These are phyloP conservation scores for Metschnikowia reukaufii DNA, from an alignment of 805 yeast genomes.

Conservation along the genomic window DNA sequence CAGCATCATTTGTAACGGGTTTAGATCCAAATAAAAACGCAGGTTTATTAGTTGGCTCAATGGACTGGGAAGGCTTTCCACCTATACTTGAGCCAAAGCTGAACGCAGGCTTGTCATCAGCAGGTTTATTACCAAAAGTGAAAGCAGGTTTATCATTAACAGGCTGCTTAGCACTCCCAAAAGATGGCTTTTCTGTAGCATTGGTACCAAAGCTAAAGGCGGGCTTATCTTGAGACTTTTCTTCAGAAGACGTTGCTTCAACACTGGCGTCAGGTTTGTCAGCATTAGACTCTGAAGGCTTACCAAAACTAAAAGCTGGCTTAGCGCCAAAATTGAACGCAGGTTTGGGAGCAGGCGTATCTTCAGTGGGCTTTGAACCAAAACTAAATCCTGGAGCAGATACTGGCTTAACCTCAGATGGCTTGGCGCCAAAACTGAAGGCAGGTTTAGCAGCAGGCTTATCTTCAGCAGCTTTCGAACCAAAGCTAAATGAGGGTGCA, in stretches of 20 bases:
- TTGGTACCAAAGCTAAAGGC: conserved; percentile 1
- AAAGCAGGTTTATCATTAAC: background rate
- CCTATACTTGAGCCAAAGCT: background rate
- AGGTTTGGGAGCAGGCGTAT: background rate
- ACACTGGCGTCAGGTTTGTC: background rate
- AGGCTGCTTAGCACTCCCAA: too few species aligned
- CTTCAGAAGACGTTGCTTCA: background rate
- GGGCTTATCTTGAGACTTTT: background rate
- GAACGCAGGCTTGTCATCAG: background rate
- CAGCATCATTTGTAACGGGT: background rate
- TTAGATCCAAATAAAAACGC: conserved; percentile 5
- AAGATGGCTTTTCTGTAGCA: background rate
- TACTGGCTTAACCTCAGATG: background rate
- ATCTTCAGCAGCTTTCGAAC: conserved; percentile 1
- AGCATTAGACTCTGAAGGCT: conserved; percentile 1
- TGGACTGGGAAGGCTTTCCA: too few species aligned
- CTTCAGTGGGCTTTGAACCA: conserved; percentile 6
- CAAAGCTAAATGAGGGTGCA: too few species aligned
- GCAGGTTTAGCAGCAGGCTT: background rate
- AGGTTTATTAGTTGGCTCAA: background rate
- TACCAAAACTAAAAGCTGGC: conserved; percentile 6
- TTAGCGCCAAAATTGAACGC: conserved; percentile 1
- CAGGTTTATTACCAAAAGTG: conserved; percentile 10
- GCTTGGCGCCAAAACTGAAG: background rate
- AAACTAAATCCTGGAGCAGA: conserved; percentile 1